These are phyloP conservation scores for Cnidoscolus chayamansa DNA, from an alignment of 441 rosid genomes.

Conservation along the genomic window DNA sequence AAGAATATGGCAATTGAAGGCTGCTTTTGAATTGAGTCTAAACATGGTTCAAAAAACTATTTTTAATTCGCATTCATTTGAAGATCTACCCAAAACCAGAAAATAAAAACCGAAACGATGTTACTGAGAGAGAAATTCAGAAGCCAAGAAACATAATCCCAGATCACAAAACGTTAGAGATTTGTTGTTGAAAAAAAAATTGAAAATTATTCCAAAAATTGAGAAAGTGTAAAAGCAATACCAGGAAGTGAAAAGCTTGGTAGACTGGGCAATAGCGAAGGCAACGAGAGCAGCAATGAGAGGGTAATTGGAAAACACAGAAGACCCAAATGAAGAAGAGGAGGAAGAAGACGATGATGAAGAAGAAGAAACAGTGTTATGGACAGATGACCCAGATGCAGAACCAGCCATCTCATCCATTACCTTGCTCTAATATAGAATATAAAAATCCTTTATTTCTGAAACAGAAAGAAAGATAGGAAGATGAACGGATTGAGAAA, in stretches of 20 bases:
- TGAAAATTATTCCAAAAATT: not conserved
- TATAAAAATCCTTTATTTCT: not conserved
- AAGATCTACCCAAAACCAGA: constrained; percentile 17
- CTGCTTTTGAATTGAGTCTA: not conserved
- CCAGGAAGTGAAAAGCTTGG: constrained; percentile 52
- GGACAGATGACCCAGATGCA: constrained; percentile 24
- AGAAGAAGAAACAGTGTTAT: constrained; percentile 35
- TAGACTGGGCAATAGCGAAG: constrained; percentile 61
- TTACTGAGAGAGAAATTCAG: not conserved
- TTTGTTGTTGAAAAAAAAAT: not conserved
- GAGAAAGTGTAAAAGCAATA: not conserved
- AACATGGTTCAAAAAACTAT: constrained; percentile 7
- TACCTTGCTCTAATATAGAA: not conserved
- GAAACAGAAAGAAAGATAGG: not conserved
- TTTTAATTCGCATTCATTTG: constrained; percentile 3
- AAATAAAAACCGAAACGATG: not conserved
- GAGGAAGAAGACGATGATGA: constrained; percentile 18
- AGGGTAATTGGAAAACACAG: constrained; percentile 54
- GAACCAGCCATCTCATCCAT: constrained; percentile 30
- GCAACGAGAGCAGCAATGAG: constrained; percentile 56
- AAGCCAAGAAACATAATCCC: not conserved
- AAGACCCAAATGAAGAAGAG: constrained; percentile 34
- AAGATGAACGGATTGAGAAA: not conserved
- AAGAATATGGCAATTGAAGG: not conserved
- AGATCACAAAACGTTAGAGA: not conserved